Evolutionary conservation across 768 basidiomycete genomes (phyloP).

Genomic region (Daedaleopsis sinensis): DNA sequence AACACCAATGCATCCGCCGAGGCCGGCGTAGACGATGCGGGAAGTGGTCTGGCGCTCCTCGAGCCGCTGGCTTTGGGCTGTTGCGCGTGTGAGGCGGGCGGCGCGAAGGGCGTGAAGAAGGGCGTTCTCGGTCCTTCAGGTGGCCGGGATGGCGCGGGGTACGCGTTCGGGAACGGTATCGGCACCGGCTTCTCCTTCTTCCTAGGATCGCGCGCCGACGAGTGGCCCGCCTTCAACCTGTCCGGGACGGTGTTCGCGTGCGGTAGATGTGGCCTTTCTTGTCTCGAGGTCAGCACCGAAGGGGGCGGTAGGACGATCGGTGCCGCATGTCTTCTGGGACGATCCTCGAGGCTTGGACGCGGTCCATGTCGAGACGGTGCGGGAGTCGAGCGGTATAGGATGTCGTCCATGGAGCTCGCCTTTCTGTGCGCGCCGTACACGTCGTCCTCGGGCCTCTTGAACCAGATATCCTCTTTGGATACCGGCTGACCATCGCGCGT

Average conservation of each 20-base stretch:
- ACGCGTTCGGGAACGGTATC: not conserved
- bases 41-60: not conserved
- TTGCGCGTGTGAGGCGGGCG: not conserved
- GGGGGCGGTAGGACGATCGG: not conserved
- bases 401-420: not conserved
- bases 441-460: not conserved
- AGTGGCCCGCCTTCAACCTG: not conserved
- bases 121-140: not conserved
- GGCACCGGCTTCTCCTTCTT: not conserved
- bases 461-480: not conserved
- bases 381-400: not conserved
- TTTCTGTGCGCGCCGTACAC: not conserved
- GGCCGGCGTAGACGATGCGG: not conserved
- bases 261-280: not conserved
- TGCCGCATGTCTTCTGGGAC: not conserved
- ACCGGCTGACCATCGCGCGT: not conserved
- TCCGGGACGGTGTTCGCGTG: not conserved
- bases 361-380: not conserved
- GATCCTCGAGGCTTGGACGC: not conserved
- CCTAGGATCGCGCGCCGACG: not conserved
- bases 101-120: slow-evolving; percentile 9
- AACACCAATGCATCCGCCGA: not conserved
- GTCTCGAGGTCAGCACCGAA: not conserved
- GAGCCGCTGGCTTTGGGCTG: not conserved
- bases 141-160: not conserved